phyloP scores from a whole-genome alignment of 345 rosid genomes.

The Bruguiera sexangula region DNA sequence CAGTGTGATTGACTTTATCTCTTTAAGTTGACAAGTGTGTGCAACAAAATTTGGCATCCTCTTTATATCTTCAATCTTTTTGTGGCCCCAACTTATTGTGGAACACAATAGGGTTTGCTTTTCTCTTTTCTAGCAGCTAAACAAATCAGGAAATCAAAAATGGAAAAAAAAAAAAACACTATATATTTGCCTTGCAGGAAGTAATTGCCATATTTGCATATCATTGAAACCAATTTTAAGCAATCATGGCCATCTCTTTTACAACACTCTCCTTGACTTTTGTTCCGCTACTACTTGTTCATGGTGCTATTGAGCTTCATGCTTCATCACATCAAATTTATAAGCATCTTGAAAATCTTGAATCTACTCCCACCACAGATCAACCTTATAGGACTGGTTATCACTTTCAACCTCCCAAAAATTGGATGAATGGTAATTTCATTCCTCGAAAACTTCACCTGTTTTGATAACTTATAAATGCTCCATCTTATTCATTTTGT shows the following conservation, averaged over 20 bases:
- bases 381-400: constrained; percentile 66
- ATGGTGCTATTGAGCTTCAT: constrained; percentile 40
- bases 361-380: constrained; percentile 15
- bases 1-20: too few relatives aligned
- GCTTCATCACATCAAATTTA: constrained; percentile 54
- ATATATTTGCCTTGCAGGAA: too few relatives aligned
- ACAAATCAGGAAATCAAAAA: too few relatives aligned
- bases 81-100: too few relatives aligned
- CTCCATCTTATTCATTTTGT: background rate
- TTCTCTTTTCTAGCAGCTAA: too few relatives aligned
- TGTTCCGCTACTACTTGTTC: constrained; percentile 35
- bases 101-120: too few relatives aligned
- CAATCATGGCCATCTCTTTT: constrained; percentile 19
- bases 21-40: too few relatives aligned
- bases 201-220: background rate
- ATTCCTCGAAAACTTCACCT: background rate
- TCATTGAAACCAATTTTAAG: background rate
- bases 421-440: constrained; percentile 71
- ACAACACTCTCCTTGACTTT: constrained; percentile 27
- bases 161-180: too few relatives aligned
- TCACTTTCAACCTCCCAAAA: constrained; percentile 70
- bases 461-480: background rate
- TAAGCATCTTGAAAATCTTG: constrained; percentile 22
- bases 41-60: too few relatives aligned
- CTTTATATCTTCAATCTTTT: too few relatives aligned